These are phyloP conservation scores for Fulvia fulva DNA, from an alignment of 2,329 filamentous ascomycete genomes.

Conservation along the genomic window DNA sequence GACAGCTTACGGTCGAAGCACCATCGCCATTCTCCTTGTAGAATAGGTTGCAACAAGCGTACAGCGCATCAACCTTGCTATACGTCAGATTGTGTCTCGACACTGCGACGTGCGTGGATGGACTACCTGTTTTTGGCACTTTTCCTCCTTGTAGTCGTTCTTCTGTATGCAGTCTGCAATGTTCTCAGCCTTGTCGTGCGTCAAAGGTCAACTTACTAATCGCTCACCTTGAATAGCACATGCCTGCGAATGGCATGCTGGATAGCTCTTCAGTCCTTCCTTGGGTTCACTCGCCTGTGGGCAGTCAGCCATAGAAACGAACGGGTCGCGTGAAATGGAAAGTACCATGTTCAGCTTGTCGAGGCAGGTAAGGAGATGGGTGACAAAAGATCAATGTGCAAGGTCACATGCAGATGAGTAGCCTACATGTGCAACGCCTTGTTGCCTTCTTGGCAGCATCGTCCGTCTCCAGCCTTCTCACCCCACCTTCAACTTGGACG, in stretches of 20 bases:
- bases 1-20: slow-evolving; percentile 77
- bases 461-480: background rate
- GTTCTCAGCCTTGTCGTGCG: too few species aligned
- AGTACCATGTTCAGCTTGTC: slow-evolving; percentile 5
- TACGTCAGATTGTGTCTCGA: background rate
- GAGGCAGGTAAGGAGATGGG: background rate
- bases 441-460: background rate
- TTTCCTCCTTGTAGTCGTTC: slow-evolving; percentile 80
- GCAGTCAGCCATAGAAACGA: background rate
- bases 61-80: slow-evolving; percentile 73
- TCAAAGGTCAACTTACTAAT: too few species aligned
- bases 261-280: slow-evolving; percentile 67
- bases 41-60: slow-evolving; percentile 88
- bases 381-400: background rate
- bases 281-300: slow-evolving; percentile 42
- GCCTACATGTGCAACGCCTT: background rate
- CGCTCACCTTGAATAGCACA: slow-evolving; percentile 87
- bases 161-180: slow-evolving; percentile 67
- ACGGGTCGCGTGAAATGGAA: background rate
- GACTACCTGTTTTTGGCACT: slow-evolving; percentile 60
- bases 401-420: too few species aligned
- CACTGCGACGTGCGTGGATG: background rate
- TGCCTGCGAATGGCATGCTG: slow-evolving; percentile 81
- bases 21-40: slow-evolving; percentile 75
- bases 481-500: background rate